A percentile compares a stretch with the other conserved stretches of the same genome.
These are phyloP conservation scores for Pseudonitzschia multiseries DNA, from an alignment of 108 stramenopile species.

Conservation along the genomic window DNA sequence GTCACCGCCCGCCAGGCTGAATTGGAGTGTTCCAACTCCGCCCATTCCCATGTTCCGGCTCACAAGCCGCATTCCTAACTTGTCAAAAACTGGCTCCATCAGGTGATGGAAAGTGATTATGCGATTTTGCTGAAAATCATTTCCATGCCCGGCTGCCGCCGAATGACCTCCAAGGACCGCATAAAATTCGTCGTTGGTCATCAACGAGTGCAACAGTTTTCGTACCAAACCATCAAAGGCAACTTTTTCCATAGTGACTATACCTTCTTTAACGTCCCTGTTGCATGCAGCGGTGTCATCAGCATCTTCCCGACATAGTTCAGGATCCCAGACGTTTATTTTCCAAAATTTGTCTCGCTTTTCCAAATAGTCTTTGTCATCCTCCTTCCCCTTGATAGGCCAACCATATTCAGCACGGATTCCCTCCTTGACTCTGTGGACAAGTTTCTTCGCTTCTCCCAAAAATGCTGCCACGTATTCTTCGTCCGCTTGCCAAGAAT, in stretches of 20 bases:
- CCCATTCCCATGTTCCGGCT: conserved; percentile 62
- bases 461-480: conserved; percentile 75
- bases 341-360: conserved; percentile 43
- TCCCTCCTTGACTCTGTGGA: conserved; percentile 62
- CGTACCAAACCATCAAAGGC: conserved; percentile 64
- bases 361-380: conserved; percentile 25
- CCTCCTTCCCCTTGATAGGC: conserved; percentile 42
- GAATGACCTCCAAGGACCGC: conserved; percentile 45
- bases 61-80: conserved; percentile 61
- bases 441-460: conserved; percentile 61
- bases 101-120: conserved; percentile 58
- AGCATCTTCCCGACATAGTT: not conserved
- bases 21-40: conserved; percentile 61
- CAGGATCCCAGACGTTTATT: conserved; percentile 40
- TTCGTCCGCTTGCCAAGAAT: conserved; percentile 83
- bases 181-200: conserved; percentile 72
- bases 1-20: conserved; percentile 46
- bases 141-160: conserved; percentile 46
- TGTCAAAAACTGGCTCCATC: conserved; percentile 68
- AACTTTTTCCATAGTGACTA: conserved; percentile 30
- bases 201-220: conserved; percentile 77
- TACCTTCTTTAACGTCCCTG: not conserved
- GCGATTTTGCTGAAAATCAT: conserved; percentile 71
- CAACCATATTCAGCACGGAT: conserved; percentile 71
- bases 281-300: not conserved